Evolutionary conservation across 257 asterid species (phyloP).

Genomic region (Scutellaria minor): DNA sequence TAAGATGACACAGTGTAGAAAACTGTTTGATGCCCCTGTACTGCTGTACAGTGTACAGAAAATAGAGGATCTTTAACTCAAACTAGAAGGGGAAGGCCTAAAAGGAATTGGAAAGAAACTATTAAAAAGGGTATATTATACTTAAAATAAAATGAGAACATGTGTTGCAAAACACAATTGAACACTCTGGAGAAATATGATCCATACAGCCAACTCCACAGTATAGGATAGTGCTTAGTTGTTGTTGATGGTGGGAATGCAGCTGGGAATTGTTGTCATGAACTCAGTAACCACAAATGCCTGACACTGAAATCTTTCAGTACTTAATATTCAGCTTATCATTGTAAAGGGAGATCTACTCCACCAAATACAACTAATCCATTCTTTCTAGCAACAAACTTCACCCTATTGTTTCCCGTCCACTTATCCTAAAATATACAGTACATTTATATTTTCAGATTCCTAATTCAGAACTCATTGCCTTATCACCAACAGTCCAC

Average conservation of each 20-base stretch:
- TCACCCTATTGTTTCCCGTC: too few species aligned
- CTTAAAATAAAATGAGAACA: background rate
- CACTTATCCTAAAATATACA: too few species aligned
- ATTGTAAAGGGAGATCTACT: too few species aligned
- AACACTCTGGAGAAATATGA: background rate
- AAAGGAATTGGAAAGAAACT: background rate
- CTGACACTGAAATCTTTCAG: background rate
- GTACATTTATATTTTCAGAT: too few species aligned
- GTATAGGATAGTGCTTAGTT: background rate
- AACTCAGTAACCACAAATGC: constrained; percentile 7
- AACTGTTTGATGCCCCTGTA: background rate
- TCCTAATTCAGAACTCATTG: too few species aligned
- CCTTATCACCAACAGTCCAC: too few species aligned
- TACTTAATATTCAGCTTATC: too few species aligned
- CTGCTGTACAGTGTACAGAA: background rate
- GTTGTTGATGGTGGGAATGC: background rate
- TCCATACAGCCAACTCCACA: background rate
- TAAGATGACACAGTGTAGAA: background rate
- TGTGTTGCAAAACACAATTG: background rate
- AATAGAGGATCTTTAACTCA: constrained; percentile 1
- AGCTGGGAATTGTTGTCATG: background rate
- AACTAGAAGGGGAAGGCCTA: background rate
- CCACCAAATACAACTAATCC: too few species aligned
- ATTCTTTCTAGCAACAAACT: too few species aligned
- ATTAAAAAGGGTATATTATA: background rate